Evolutionary conservation across 179 eudicot genomes (phyloP).

Genomic region (Monotropa hypopitys): DNA sequence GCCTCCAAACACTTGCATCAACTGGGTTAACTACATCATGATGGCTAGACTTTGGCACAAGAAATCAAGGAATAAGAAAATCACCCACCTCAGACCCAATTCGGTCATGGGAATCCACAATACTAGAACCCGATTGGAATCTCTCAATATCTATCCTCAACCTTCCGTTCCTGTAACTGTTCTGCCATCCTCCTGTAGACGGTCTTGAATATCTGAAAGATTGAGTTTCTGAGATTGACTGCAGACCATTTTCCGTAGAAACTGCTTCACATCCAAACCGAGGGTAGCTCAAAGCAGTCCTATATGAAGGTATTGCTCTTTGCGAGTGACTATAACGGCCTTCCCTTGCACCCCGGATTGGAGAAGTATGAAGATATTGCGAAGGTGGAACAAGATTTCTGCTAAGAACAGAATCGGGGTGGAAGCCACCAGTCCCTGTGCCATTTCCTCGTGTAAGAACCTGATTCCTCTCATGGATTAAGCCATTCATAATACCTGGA

Average conservation of each 20-base stretch:
- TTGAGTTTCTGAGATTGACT: conserved; percentile 5
- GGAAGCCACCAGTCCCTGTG: neutral
- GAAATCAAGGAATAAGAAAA: neutral
- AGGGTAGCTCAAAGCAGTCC: conserved; percentile 12
- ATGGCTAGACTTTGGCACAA: neutral
- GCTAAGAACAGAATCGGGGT: conserved; percentile 8
- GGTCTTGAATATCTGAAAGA: conserved; percentile 18
- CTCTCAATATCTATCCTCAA: conserved; percentile 18
- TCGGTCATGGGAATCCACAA: conserved; percentile 12
- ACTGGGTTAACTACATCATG: neutral
- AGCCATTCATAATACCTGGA: conserved; percentile 15
- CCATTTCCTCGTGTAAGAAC: conserved; percentile 15
- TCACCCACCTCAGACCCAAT: conserved; percentile 21
- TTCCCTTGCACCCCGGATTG: conserved; percentile 12
- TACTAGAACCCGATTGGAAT: conserved; percentile 14
- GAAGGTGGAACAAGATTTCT: conserved; percentile 16
- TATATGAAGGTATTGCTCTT: conserved; percentile 14
- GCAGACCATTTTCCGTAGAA: conserved; percentile 12
- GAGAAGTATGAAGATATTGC: conserved; percentile 11
- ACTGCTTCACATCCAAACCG: conserved; percentile 12
- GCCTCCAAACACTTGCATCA: neutral
- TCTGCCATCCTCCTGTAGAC: conserved; percentile 17
- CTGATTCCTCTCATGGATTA: conserved; percentile 12
- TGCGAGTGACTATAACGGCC: conserved; percentile 11
- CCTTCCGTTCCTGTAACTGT: conserved; percentile 17